Base-by-base conservation (phyloP, 2,329 filamentous ascomycete genomes). In the Fusarium armeniacum region DNA sequence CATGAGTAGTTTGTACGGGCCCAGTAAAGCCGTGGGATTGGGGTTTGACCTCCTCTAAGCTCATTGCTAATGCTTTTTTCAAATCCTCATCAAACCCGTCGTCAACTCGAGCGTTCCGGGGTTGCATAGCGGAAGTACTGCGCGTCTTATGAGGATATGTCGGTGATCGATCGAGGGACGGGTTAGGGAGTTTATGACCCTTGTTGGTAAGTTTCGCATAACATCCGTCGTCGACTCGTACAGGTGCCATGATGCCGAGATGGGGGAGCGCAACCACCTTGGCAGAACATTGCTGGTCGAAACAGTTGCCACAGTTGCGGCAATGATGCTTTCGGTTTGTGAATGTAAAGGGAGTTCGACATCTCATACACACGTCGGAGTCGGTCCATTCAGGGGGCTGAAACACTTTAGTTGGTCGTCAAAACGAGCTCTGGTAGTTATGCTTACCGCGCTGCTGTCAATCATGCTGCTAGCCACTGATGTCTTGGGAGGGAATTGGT, bases 301-400 rank as follows among this genome's bases (percentile, higher is more conserved):
- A 99, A 75, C 97, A 96, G 80, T 96, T 97, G 53, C 96, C 96
- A 76, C 96, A 99, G 79, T 99, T 99, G 71, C 96, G 90, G 77
- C 96, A 99, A 79, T 99, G 96, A 78, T 99, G 96, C 78, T 98
- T 99, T 76, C 96, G 91, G 79, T 99, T 99, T 58, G 95, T 99
- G 77, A 99, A 98, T 49, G 93, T 98, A 76, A 99, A 99, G 20
- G 93, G 83, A 15, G 95, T 98, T 73, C 96, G 90, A 79, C 96
- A 99, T 77, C 96, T 91, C 94, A 99, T 98, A 79, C 96, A 99
- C 33, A 99, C 95, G 76, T 99, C 96, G 13, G 95, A 98, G 81
- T 99, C 96, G 52, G 91, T 90, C 96, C 96, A 99, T 81, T 99
- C 96, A 1, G 96, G 96, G 12, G 96, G 96, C 91, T 97, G 26